These are phyloP conservation scores for Dacryopinax primogenitus DNA, from an alignment of 768 basidiomycete genomes.

Conservation along the genomic window DNA sequence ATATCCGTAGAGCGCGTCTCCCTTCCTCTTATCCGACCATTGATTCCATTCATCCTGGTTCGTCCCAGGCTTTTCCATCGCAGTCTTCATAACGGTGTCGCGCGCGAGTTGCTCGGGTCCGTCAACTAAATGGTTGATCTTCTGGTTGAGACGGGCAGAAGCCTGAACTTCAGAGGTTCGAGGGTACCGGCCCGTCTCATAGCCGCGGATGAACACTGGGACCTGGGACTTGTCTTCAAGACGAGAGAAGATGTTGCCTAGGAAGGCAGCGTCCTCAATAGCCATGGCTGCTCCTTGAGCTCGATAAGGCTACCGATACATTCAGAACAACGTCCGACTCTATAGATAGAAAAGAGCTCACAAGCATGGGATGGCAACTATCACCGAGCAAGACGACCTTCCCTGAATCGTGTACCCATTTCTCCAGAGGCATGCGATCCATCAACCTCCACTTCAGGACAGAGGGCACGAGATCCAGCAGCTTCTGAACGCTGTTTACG, in stretches of 20 bases:
- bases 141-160: constrained; percentile 37
- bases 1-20: constrained; percentile 32
- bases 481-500: constrained; percentile 27
- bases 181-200: constrained; percentile 45
- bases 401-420: constrained; percentile 38
- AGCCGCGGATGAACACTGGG: constrained; percentile 39
- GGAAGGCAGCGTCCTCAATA: constrained; percentile 50
- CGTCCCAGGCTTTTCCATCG: constrained; percentile 15
- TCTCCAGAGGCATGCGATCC: constrained; percentile 30
- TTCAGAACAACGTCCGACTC: neutral
- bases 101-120: constrained; percentile 37
- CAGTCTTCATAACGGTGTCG: constrained; percentile 31
- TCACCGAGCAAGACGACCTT: constrained; percentile 45
- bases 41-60: constrained; percentile 36
- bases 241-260: constrained; percentile 47
- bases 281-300: constrained; percentile 40
- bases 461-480: constrained; percentile 26
- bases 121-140: constrained; percentile 33
- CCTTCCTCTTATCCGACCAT: constrained; percentile 48
- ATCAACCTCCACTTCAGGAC: constrained; percentile 33
- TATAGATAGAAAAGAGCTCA: constrained; percentile 22
- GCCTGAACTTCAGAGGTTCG: constrained; percentile 37
- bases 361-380: constrained; percentile 46
- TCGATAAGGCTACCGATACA: constrained; percentile 36
- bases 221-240: constrained; percentile 38